phyloP scores from a whole-genome alignment of 257 asterid species.

The Nicotiana tabacum region DNA sequence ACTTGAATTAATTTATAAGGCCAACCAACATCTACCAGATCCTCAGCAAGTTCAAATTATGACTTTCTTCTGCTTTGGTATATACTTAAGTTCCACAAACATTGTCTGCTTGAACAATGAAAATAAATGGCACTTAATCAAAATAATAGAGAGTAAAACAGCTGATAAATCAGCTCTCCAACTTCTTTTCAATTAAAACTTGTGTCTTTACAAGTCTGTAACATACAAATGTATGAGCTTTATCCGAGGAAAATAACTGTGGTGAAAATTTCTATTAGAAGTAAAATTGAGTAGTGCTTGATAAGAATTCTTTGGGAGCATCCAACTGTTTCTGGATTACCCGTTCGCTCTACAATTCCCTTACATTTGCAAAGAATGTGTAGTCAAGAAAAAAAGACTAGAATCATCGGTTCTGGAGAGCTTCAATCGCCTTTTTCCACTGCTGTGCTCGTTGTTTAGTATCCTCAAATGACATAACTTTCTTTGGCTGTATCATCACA shows the following conservation, averaged over 20 bases:
- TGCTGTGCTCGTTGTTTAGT: constrained; percentile 81
- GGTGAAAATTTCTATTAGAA: constrained; percentile 5
- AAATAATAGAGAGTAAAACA: background rate
- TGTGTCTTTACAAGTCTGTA: background rate
- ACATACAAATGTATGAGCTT: constrained; percentile 2
- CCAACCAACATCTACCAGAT: no score
- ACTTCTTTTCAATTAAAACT: background rate
- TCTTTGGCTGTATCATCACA: constrained; percentile 66
- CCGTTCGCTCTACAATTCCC: constrained; percentile 30
- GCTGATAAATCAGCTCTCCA: background rate
- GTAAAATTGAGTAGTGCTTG: background rate
- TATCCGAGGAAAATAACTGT: background rate
- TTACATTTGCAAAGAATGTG: constrained; percentile 45
- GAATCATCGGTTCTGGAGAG: constrained; percentile 76
- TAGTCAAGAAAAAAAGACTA: constrained; percentile 11
- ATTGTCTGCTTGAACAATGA: background rate
- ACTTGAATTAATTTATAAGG: no score
- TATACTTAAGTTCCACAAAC: background rate
- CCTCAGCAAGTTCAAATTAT: no score
- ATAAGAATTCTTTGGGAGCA: constrained; percentile 8
- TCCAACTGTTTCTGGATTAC: constrained; percentile 24
- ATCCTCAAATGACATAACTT: constrained; percentile 83
- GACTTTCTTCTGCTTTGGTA: background rate
- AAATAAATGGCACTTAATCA: background rate
- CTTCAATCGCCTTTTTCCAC: constrained; percentile 94